Evolutionary conservation across 371 early-diverging fungal genomes (phyloP).

Genomic region (Basidiobolus meristosporus): DNA sequence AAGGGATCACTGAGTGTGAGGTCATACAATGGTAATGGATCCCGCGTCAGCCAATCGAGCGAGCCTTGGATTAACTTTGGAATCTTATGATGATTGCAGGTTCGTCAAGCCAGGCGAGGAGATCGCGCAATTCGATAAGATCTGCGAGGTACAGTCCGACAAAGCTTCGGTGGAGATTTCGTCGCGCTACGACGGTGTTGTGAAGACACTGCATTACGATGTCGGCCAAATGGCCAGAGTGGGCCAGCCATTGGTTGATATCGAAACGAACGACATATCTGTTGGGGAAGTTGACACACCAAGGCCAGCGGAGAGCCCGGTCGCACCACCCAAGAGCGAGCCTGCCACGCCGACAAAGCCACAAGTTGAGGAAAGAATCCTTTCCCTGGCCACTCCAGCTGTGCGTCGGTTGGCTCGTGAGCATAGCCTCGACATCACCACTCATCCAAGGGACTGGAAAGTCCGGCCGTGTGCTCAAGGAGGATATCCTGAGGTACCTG

Average conservation of each 20-base stretch:
- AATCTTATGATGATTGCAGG: conserved; percentile 20
- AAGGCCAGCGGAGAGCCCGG: conserved; percentile 8
- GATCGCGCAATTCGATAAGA: conserved; percentile 83
- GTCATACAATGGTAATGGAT: conserved; percentile 78
- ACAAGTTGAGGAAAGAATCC: conserved; percentile 1
- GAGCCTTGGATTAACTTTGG: neutral
- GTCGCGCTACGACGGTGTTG: conserved; percentile 77
- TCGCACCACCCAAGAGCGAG: conserved; percentile 5
- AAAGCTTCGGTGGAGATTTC: conserved; percentile 97
- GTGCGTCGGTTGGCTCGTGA: conserved; percentile 80
- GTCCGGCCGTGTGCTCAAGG: conserved; percentile 73
- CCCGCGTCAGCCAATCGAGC: neutral
- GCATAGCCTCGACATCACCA: conserved; percentile 45
- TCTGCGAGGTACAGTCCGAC: conserved; percentile 94
- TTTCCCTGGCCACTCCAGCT: conserved; percentile 66
- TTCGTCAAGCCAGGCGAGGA: conserved; percentile 77
- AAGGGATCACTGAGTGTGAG: conserved; percentile 94
- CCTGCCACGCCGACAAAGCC: neutral
- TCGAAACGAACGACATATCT: conserved; percentile 35
- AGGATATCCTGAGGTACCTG: conserved; percentile 60
- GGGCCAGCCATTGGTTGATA: conserved; percentile 84
- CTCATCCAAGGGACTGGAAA: conserved; percentile 69
- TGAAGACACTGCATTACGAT: conserved; percentile 59
- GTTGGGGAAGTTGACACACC: conserved; percentile 9
- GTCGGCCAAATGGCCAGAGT: conserved; percentile 85